Percentiles rank a stretch among this genome's conserved stretches.
phyloP scores from a whole-genome alignment of 495 filamentous ascomycete genomes.

The Aspergillus incahuasiensis region DNA sequence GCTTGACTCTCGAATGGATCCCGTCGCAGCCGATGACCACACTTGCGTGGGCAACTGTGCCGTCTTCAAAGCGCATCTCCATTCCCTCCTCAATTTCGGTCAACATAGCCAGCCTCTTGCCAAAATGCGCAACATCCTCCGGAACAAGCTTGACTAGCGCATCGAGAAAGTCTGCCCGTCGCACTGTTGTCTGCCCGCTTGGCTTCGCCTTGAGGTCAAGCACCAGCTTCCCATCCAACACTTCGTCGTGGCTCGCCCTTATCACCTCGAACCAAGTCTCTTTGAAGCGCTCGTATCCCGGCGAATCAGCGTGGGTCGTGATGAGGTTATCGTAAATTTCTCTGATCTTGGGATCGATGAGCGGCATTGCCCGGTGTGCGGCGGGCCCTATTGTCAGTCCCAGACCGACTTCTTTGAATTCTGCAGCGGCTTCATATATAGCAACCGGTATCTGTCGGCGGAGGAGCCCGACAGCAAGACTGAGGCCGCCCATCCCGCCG shows the following conservation, averaged over 20 bases:
- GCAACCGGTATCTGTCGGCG: slow-evolving; percentile 44
- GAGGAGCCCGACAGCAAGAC: slow-evolving; percentile 51
- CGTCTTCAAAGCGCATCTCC: slow-evolving; percentile 30
- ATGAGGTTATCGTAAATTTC: slow-evolving; percentile 31
- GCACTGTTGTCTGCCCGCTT: slow-evolving; percentile 32
- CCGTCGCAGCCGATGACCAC: slow-evolving; percentile 58
- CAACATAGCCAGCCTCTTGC: slow-evolving; percentile 27
- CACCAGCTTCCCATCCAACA: slow-evolving; percentile 19
- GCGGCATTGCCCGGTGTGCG: slow-evolving; percentile 49
- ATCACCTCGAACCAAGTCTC: slow-evolving; percentile 11
- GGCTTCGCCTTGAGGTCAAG: slow-evolving; percentile 32
- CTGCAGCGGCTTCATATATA: slow-evolving; percentile 52
- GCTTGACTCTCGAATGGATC: slow-evolving; percentile 47
- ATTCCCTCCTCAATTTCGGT: slow-evolving; percentile 18
- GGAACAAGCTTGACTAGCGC: slow-evolving; percentile 54
- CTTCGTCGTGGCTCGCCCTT: slow-evolving; percentile 16
- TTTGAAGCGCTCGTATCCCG: slow-evolving; percentile 4
- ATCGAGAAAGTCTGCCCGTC: slow-evolving; percentile 57
- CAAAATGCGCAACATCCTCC: slow-evolving; percentile 30
- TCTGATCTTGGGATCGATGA: slow-evolving; percentile 41
- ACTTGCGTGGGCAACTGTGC: slow-evolving; percentile 26
- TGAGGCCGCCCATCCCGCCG: slow-evolving; percentile 56
- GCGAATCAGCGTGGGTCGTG: slow-evolving; percentile 29
- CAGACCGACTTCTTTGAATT: slow-evolving; percentile 54
- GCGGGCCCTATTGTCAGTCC: slow-evolving; percentile 58